Evolutionary conservation across 176 grass and related monocot species (phyloP).

Genomic region (Raddia guianensis): DNA sequence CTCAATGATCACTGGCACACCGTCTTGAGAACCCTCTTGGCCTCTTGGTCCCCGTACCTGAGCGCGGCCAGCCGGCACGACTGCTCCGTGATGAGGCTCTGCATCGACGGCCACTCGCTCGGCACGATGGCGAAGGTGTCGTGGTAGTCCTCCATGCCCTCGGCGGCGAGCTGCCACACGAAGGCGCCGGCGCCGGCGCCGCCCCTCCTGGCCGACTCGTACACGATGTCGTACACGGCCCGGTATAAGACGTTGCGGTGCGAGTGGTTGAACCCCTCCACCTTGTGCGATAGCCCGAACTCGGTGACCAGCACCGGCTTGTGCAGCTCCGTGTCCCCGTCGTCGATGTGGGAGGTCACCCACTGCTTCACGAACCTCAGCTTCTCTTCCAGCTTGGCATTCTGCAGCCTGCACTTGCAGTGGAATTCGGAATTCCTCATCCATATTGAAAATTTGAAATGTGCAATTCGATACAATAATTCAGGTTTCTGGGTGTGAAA

Average conservation of each 20-base stretch:
- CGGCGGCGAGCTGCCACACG: conserved; percentile 82
- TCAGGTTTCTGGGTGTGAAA: background rate
- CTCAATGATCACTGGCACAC: conserved; percentile 43
- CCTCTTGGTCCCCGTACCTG: conserved; percentile 33
- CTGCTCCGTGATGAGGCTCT: conserved; percentile 70
- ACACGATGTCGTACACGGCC: conserved; percentile 68
- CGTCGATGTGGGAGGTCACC: conserved; percentile 78
- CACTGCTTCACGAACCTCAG: conserved; percentile 70
- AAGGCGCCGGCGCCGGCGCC: conserved; percentile 69
- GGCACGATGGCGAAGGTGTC: conserved; percentile 81
- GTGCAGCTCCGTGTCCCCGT: conserved; percentile 69
- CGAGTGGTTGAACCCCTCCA: conserved; percentile 57
- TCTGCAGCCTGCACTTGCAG: conserved; percentile 53
- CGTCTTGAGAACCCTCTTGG: conserved; percentile 40
- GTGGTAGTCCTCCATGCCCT: conserved; percentile 72
- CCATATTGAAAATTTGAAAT: background rate
- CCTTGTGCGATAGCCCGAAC: conserved; percentile 74
- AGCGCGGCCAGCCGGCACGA: conserved; percentile 74
- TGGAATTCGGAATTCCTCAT: background rate
- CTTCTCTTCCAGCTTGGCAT: conserved; percentile 63
- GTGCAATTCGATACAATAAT: background rate
- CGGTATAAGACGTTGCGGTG: conserved; percentile 77
- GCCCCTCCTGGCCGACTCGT: conserved; percentile 57
- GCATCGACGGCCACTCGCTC: conserved; percentile 64
- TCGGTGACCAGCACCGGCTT: conserved; percentile 88